These are phyloP conservation scores for Backusella sp. DNA, from an alignment of 192 early-diverging fungal species.

Conservation along the genomic window DNA sequence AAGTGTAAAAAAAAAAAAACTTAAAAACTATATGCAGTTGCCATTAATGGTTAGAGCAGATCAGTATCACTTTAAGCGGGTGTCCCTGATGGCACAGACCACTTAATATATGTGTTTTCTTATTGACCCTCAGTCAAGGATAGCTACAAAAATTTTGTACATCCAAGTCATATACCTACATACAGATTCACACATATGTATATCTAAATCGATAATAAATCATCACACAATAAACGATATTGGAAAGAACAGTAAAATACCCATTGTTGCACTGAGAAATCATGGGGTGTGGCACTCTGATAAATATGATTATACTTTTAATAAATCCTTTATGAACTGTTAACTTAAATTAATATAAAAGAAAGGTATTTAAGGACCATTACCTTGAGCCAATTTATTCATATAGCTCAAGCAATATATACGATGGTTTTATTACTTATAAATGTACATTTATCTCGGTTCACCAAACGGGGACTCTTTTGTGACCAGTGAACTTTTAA, in stretches of 20 bases:
- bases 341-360: neutral
- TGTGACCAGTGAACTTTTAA: neutral
- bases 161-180: neutral
- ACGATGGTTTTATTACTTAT: neutral
- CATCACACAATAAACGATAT: neutral
- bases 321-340: neutral
- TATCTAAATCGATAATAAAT: neutral
- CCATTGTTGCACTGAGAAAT: neutral
- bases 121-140: no score
- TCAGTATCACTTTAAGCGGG: no score
- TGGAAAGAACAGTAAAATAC: neutral
- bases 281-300: neutral
- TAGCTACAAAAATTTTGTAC: no score
- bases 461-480: neutral
- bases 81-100: no score
- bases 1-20: no score
- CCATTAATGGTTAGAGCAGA: no score
- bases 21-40: no score
- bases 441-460: neutral
- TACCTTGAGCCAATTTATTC: neutral
- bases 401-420: neutral
- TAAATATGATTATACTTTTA: neutral
- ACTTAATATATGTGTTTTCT: neutral
- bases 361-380: neutral
- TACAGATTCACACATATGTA: no score